These are phyloP conservation scores for Cercospora berteroae DNA, from an alignment of 2,329 filamentous ascomycete species.

Conservation along the genomic window DNA sequence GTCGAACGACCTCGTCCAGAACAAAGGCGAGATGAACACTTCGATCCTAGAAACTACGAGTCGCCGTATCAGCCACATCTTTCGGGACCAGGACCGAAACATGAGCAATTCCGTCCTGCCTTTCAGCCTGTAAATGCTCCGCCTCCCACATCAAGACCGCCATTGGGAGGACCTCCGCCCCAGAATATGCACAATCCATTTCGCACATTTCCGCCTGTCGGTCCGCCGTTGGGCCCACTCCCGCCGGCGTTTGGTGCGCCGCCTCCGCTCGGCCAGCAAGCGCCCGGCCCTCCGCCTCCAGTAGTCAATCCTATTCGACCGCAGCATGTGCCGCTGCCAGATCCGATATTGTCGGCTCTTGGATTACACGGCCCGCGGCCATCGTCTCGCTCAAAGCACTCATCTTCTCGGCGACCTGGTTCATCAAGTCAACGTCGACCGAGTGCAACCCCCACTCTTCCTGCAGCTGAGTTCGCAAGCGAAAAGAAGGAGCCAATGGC, in stretches of 20 bases:
- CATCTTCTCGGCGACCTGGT: background rate
- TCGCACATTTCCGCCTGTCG: conserved; percentile 4
- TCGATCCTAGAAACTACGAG: conserved; percentile 25
- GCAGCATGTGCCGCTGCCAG: conserved; percentile 6
- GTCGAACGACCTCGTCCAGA: background rate
- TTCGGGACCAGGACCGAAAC: conserved; percentile 35
- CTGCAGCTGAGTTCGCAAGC: background rate
- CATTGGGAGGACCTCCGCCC: background rate
- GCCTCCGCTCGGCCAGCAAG: background rate
- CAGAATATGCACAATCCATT: conserved; percentile 9
- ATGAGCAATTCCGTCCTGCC: conserved; percentile 19
- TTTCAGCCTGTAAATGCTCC: background rate
- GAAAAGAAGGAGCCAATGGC: background rate
- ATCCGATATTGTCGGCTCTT: conserved; percentile 8
- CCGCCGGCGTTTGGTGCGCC: background rate
- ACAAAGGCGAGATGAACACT: background rate
- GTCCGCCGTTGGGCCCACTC: background rate
- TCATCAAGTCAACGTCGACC: conserved; percentile 7
- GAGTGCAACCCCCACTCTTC: background rate
- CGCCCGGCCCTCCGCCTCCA: background rate
- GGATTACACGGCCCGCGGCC: conserved; percentile 6
- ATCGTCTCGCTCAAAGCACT: background rate
- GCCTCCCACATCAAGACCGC: background rate
- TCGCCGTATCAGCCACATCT: conserved; percentile 49
- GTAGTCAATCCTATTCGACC: background rate